Base-by-base conservation (phyloP, 306 rosid species). In the Parietaria judaica region DNA sequence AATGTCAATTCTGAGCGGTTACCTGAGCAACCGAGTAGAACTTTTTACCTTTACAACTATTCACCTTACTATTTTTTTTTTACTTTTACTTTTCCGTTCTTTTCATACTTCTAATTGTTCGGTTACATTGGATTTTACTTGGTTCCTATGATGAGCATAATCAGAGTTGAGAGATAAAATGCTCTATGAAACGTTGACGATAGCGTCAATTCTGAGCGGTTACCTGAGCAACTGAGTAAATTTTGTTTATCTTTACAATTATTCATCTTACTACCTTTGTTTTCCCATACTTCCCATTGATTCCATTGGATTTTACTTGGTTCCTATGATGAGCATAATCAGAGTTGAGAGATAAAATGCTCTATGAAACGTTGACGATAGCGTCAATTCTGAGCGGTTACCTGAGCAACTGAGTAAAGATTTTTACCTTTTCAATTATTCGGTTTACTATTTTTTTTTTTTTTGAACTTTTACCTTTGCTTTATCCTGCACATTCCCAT, bases 351-450 rank as follows among this genome's bases (percentile, higher is more conserved):
- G 76, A 41, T 41, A 41, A 41, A 41, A 41, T 41, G 9, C 79
- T 73, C 63, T n/a, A 67, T 73, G 79, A 57, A 58, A 70, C 46
- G 35, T 61, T 53, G 72, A 61, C 85, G 58, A 50, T 6, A 14
- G 60, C 70, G 82, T 76, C 34, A 65, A 70, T 71, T 54, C 79
- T 73, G 79, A 80, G 77, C 75, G 79, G 77, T 80, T 80, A 76
- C 69, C 76, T 71, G 80, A 80, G 45, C 45, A 41, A 41, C 45
- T 41, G 45, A 41, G 45, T 41, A 41, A 5, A 41, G 45, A 5
- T 5, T 41, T 41, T 41, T 41, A 41, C 45, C 45, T 5, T 41
- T 41, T 41, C 45, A 41, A 41, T 8, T 38, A 8, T n/a, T 39
- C 43, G 5, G 16, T 35, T 35, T 8, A 56, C 35, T 7, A 56